Evolutionary conservation across 129 eudicot species (phyloP).

Genomic region (Apium graveolens): DNA sequence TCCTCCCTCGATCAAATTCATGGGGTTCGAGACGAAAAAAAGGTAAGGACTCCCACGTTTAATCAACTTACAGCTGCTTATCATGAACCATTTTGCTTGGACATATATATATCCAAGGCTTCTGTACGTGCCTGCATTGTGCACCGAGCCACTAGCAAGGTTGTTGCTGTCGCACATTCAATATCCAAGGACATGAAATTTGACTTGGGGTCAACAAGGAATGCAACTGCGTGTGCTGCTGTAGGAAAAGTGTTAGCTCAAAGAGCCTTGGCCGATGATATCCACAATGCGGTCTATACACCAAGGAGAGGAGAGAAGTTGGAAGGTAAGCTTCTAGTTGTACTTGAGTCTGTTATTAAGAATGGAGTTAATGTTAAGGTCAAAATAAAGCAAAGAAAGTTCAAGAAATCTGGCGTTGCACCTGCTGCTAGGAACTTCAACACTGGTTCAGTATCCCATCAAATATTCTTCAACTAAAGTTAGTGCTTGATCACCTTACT

Average conservation of each 20-base stretch:
- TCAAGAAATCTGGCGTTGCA: slow-evolving; percentile 18
- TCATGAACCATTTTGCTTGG: slow-evolving; percentile 95
- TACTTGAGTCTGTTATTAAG: slow-evolving; percentile 49
- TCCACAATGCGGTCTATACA: slow-evolving; percentile 71
- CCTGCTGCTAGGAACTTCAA: background rate
- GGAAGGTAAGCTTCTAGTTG: slow-evolving; percentile 74
- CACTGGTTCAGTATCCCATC: background rate
- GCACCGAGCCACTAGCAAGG: slow-evolving; percentile 86
- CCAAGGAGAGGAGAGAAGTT: slow-evolving; percentile 78
- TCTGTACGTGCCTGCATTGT: slow-evolving; percentile 91
- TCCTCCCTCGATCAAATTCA: slow-evolving; percentile 8
- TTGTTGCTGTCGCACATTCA: slow-evolving; percentile 78
- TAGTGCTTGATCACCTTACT: background rate
- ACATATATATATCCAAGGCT: slow-evolving; percentile 65
- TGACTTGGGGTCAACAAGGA: slow-evolving; percentile 67
- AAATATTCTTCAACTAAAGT: background rate
- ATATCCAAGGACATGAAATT: slow-evolving; percentile 87
- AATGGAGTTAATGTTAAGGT: slow-evolving; percentile 74
- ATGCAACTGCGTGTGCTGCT: slow-evolving; percentile 52
- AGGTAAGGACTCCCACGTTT: slow-evolving; percentile 62
- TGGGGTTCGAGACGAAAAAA: slow-evolving; percentile 26
- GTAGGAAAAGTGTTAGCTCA: slow-evolving; percentile 73
- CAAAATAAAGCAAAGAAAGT: slow-evolving; percentile 62
- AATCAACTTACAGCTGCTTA: slow-evolving; percentile 81
- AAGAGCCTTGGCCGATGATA: slow-evolving; percentile 89